These are phyloP conservation scores for Candida albicans DNA, from an alignment of 1,139 yeast genomes.

Conservation along the genomic window DNA sequence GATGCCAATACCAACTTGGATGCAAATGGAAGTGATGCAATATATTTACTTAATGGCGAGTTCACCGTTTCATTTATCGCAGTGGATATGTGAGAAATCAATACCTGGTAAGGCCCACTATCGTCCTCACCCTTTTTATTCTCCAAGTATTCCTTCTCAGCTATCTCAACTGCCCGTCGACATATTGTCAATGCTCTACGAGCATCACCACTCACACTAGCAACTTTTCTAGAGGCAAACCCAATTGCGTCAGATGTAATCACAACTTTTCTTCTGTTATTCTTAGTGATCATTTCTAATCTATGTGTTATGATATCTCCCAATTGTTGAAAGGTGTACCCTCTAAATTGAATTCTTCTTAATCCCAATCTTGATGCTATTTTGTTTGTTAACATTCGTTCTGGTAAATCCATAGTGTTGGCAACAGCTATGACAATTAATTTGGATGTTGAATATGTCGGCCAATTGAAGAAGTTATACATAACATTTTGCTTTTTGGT, in stretches of 20 bases:
- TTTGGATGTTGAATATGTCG: slow-evolving; percentile 76
- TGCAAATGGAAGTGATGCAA: slow-evolving; percentile 62
- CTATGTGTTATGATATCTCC: slow-evolving; percentile 73
- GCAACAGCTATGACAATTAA: slow-evolving; percentile 91
- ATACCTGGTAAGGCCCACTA: slow-evolving; percentile 52
- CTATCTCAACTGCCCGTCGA: slow-evolving; percentile 86
- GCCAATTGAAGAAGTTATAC: slow-evolving; percentile 98
- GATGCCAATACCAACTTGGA: slow-evolving; percentile 73
- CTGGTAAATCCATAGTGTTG: slow-evolving; percentile 97
- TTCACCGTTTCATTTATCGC: slow-evolving; percentile 82
- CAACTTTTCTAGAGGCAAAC: slow-evolving; percentile 91
- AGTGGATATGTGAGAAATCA: slow-evolving; percentile 66
- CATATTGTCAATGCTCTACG: slow-evolving; percentile 88
- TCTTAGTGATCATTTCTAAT: slow-evolving; percentile 53
- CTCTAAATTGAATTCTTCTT: slow-evolving; percentile 82
- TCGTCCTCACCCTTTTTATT: background rate
- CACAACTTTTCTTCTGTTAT: slow-evolving; percentile 36
- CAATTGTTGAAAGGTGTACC: slow-evolving; percentile 81
- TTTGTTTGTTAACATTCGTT: slow-evolving; percentile 80
- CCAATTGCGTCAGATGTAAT: slow-evolving; percentile 79
- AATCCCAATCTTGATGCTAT: slow-evolving; percentile 90
- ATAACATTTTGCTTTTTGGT: slow-evolving; percentile 83
- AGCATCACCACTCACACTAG: slow-evolving; percentile 97
- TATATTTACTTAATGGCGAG: slow-evolving; percentile 65
- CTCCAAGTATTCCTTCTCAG: slow-evolving; percentile 54